These are phyloP conservation scores for Solanum hybrid DNA, from an alignment of 305 asterid genomes.

Conservation along the genomic window DNA sequence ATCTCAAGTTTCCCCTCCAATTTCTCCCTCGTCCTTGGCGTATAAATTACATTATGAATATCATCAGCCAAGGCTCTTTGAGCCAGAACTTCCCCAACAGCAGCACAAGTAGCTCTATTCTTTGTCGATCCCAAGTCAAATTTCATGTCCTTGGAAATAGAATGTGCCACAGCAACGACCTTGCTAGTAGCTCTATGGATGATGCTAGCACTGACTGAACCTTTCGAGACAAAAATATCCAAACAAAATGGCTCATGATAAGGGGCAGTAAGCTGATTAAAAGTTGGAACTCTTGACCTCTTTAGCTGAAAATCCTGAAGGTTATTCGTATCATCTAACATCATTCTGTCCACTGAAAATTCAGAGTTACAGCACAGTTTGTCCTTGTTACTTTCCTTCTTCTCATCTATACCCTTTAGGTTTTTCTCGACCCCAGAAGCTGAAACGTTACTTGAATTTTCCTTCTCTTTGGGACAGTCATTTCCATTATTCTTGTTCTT, in stretches of 20 bases:
- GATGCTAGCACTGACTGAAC: constrained; percentile 73
- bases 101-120: constrained; percentile 59
- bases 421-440: constrained; percentile 15
- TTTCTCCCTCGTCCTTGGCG: constrained; percentile 64
- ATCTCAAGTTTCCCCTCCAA: constrained; percentile 63
- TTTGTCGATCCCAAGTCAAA: constrained; percentile 60
- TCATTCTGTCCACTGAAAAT: background rate
- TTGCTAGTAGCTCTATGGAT: constrained; percentile 80
- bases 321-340: constrained; percentile 4
- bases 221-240: constrained; percentile 59
- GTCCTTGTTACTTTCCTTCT: constrained; percentile 1
- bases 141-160: constrained; percentile 86
- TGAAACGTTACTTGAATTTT: background rate
- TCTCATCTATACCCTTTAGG: constrained; percentile 10
- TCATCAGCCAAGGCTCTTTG: constrained; percentile 79
- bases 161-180: constrained; percentile 68
- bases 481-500: constrained; percentile 24
- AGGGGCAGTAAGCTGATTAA: constrained; percentile 69
- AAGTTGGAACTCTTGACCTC: constrained; percentile 56
- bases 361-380: background rate
- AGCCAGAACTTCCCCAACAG: constrained; percentile 62
- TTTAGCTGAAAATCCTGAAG: constrained; percentile 19
- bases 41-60: constrained; percentile 62
- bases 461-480: constrained; percentile 23
- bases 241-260: constrained; percentile 84